A percentile compares a stretch with the other conserved stretches of the same genome.
These are phyloP conservation scores for Diplogelasinospora grovesii DNA, from an alignment of 495 filamentous ascomycete species.

Conservation along the genomic window DNA sequence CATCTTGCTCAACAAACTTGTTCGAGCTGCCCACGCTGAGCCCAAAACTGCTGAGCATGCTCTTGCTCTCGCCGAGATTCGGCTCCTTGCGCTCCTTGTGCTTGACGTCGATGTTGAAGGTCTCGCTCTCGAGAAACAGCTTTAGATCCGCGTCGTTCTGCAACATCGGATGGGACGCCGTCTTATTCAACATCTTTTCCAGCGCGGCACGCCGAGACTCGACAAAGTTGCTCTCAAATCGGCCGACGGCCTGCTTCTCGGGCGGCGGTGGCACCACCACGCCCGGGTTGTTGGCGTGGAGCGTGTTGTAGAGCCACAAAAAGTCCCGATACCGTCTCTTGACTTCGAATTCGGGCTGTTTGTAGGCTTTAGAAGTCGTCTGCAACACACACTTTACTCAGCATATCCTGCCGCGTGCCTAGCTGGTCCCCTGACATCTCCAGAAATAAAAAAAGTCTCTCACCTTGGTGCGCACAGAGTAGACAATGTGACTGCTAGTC, in stretches of 20 bases:
- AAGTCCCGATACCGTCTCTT: slow-evolving; percentile 93
- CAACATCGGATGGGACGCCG: slow-evolving; percentile 78
- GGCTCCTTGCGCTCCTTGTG: slow-evolving; percentile 93
- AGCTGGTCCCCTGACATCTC: too few relatives aligned
- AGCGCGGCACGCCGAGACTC: slow-evolving; percentile 83
- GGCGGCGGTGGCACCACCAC: slow-evolving; percentile 93
- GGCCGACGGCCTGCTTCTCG: slow-evolving; percentile 94
- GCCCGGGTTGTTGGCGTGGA: slow-evolving; percentile 91
- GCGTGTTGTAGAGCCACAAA: slow-evolving; percentile 89
- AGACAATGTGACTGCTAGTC: slow-evolving; percentile 95
- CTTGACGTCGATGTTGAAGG: slow-evolving; percentile 93
- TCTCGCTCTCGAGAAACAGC: slow-evolving; percentile 91
- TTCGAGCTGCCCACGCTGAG: slow-evolving; percentile 62
- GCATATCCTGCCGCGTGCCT: too few relatives aligned
- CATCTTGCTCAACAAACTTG: slow-evolving; percentile 97
- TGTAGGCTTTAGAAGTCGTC: slow-evolving; percentile 95
- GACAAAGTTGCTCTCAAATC: slow-evolving; percentile 95
- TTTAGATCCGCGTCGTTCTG: slow-evolving; percentile 93
- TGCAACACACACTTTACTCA: slow-evolving; percentile 28
- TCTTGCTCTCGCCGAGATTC: slow-evolving; percentile 80
- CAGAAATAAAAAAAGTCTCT: too few relatives aligned
- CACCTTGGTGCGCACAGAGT: slow-evolving; percentile 92
- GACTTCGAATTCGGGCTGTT: slow-evolving; percentile 81
- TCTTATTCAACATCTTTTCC: slow-evolving; percentile 97
- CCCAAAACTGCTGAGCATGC: slow-evolving; percentile 79